These are phyloP conservation scores for Pleurotus tuoliensis DNA, from an alignment of 768 basidiomycete species.

Conservation along the genomic window DNA sequence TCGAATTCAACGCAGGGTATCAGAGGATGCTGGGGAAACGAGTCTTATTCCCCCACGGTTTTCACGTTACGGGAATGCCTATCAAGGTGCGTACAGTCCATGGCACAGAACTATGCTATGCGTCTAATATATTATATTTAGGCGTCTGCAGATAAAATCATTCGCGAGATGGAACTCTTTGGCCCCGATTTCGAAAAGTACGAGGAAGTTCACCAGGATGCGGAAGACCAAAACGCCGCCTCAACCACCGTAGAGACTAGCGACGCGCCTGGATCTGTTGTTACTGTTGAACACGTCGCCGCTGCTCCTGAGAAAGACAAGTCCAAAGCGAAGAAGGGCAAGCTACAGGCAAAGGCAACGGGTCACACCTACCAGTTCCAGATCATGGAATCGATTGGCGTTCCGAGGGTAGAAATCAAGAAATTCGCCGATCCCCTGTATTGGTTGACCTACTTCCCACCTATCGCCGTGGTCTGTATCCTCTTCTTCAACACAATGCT, in stretches of 20 bases:
- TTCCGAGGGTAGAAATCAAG: conserved; percentile 87
- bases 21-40: conserved; percentile 94
- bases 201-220: conserved; percentile 41
- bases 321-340: conserved; percentile 92
- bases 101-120: background rate
- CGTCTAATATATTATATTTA: conserved; percentile 23
- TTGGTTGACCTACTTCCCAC: conserved; percentile 95
- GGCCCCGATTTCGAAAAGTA: conserved; percentile 84
- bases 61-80: conserved; percentile 98
- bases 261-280: conserved; percentile 30
- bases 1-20: conserved; percentile 95
- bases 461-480: conserved; percentile 61
- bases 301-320: conserved; percentile 40
- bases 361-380: conserved; percentile 97
- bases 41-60: conserved; percentile 94
- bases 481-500: too few species aligned
- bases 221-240: conserved; percentile 34
- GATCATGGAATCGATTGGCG: conserved; percentile 93
- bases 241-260: conserved; percentile 1
- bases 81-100: conserved; percentile 76
- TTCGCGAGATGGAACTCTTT: conserved; percentile 95
- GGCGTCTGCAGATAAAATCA: conserved; percentile 97
- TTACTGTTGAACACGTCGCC: conserved; percentile 28
- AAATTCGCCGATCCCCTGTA: conserved; percentile 93
- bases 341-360: conserved; percentile 88